Evolutionary conservation across 2,329 filamentous ascomycete genomes (phyloP).

Genomic region (Cryphonectria carpinicola): DNA sequence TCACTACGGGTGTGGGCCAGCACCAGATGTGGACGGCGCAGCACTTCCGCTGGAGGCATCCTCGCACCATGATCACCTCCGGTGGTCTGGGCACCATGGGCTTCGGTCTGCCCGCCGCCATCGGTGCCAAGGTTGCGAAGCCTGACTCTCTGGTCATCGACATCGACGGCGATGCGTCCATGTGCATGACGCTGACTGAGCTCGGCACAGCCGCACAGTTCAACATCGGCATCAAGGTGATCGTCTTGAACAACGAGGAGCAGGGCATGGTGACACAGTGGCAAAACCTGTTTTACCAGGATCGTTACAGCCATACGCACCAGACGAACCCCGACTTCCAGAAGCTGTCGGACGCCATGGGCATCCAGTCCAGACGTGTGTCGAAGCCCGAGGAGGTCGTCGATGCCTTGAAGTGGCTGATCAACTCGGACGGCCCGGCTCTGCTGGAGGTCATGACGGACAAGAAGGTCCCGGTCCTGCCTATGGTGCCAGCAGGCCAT

Average conservation of each 20-base stretch:
- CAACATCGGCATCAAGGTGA: slow-evolving; percentile 94
- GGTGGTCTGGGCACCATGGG: slow-evolving; percentile 97
- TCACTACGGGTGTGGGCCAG: slow-evolving; percentile 93
- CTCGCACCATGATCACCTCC: slow-evolving; percentile 93
- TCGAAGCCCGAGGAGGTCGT: slow-evolving; percentile 76
- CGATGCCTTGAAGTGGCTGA: slow-evolving; percentile 83
- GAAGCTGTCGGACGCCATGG: slow-evolving; percentile 91
- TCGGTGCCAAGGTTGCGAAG: slow-evolving; percentile 85
- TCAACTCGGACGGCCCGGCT: slow-evolving; percentile 87
- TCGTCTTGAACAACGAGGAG: slow-evolving; percentile 95
- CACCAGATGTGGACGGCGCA: slow-evolving; percentile 99
- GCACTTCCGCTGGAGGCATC: slow-evolving; percentile 92
- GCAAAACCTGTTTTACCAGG: slow-evolving; percentile 97
- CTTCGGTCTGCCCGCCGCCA: slow-evolving; percentile 90
- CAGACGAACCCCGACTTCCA: slow-evolving; percentile 96
- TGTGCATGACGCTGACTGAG: slow-evolving; percentile 98
- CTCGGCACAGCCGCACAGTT: slow-evolving; percentile 92
- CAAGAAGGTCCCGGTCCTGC: slow-evolving; percentile 90
- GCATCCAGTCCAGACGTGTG: slow-evolving; percentile 74
- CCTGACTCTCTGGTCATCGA: slow-evolving; percentile 86
- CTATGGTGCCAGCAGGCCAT: slow-evolving; percentile 90
- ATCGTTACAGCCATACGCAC: slow-evolving; percentile 90
- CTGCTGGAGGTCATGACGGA: slow-evolving; percentile 92
- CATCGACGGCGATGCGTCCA: slow-evolving; percentile 97
- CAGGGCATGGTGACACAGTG: slow-evolving; percentile 99